These are phyloP conservation scores for Xylaria polymorpha DNA, from an alignment of 2,329 filamentous ascomycete species.

Conservation along the genomic window DNA sequence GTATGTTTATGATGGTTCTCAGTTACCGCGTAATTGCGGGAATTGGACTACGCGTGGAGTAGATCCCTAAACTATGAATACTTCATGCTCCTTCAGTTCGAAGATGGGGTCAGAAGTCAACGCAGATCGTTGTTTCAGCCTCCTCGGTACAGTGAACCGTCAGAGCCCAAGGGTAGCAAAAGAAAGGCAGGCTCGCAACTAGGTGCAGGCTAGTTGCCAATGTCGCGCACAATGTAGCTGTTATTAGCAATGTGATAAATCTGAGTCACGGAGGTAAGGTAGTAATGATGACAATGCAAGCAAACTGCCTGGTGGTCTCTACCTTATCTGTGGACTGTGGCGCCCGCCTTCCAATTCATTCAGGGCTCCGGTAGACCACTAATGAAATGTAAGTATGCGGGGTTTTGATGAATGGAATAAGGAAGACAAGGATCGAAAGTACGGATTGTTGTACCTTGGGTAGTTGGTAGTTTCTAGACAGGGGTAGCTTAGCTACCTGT, in stretches of 20 bases:
- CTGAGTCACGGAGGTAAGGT: background rate
- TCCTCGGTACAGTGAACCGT: background rate
- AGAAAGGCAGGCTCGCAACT: slow-evolving; percentile 5
- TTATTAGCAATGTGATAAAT: background rate
- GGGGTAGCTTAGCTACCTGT: background rate
- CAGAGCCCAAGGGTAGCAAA: slow-evolving; percentile 6
- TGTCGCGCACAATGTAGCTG: background rate
- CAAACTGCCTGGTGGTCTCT: background rate
- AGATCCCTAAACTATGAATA: background rate
- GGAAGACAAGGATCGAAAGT: too few relatives aligned
- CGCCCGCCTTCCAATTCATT: background rate
- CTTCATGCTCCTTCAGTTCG: background rate
- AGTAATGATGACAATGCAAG: background rate
- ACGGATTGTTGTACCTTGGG: too few relatives aligned
- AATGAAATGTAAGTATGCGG: slow-evolving; percentile 17
- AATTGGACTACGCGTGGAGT: background rate
- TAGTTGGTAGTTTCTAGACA: background rate
- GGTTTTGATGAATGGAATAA: background rate
- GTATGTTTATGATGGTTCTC: background rate
- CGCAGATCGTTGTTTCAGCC: background rate
- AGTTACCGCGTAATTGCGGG: background rate
- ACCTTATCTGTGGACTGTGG: background rate
- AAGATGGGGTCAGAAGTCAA: background rate
- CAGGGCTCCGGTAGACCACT: slow-evolving; percentile 15
- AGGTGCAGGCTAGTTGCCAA: background rate